Percentiles rank a stretch among this genome's conserved stretches.
Evolutionary conservation across 768 basidiomycete species (phyloP).

Genomic region (Russula dissimulans): DNA sequence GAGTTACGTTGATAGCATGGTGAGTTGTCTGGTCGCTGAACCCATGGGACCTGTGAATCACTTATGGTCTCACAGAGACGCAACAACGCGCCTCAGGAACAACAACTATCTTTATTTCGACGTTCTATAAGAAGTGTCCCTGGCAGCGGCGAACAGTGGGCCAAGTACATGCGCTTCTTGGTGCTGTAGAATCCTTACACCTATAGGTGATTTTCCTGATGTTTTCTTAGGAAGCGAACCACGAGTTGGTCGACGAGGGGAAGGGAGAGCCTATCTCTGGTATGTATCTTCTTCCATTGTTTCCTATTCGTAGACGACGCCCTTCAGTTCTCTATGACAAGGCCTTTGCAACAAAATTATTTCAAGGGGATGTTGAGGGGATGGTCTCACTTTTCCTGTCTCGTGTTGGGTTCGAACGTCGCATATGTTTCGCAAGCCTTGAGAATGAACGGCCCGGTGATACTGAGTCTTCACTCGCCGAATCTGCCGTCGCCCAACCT

Average conservation of each 20-base stretch:
- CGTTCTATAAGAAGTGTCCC: constrained; percentile 69
- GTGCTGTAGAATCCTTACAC: constrained; percentile 31
- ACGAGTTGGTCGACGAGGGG: constrained; percentile 10
- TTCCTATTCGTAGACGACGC: not conserved
- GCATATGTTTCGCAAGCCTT: constrained; percentile 1
- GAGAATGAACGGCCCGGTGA: not conserved
- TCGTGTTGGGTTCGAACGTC: constrained; percentile 17
- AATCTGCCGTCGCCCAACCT: constrained; percentile 21
- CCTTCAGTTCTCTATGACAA: constrained; percentile 13
- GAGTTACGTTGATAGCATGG: constrained; percentile 62
- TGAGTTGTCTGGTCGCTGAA: constrained; percentile 27
- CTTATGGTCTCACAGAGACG: constrained; percentile 30
- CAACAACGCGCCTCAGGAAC: constrained; percentile 35
- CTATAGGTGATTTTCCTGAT: not conserved
- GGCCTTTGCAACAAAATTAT: constrained; percentile 13
- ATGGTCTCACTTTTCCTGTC: constrained; percentile 16
- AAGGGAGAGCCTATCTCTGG: constrained; percentile 13
- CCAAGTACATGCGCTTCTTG: constrained; percentile 62
- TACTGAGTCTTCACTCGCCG: not conserved
- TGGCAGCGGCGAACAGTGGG: constrained; percentile 69
- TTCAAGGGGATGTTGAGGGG: constrained; percentile 17
- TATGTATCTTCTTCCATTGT: not conserved
- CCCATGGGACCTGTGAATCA: not conserved
- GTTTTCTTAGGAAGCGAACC: not conserved
- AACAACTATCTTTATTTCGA: constrained; percentile 35